Evolutionary conservation across 495 filamentous ascomycete species (phyloP), one percentile per base, ranked within the genome.

Genomic region (Penicillium coffeae): DNA sequence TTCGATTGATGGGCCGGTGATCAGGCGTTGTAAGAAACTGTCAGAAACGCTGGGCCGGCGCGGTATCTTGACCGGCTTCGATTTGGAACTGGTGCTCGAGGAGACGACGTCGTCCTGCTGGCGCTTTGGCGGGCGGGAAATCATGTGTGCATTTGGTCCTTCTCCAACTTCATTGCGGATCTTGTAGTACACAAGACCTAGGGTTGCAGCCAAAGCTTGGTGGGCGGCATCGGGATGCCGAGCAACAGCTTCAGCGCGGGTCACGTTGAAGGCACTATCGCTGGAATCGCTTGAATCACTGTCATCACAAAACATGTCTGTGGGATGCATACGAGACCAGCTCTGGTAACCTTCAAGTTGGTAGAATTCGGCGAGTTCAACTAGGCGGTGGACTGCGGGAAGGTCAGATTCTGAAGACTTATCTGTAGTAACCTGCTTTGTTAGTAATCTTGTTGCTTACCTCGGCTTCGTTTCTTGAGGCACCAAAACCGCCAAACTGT

Each of bases 401-500:
- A 3, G 34, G 54, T 63, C 58, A 62, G 51, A 55, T 43, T 12
- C 16, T 18, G 5, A 16, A 32, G 16, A 37, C 25, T 15, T 42
- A 48, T 54, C 21, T 32, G 36, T 33, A 4, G n/a, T 32, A 27
- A 37, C n/a, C n/a, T 46, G 42, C 33, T 7, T 45, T 30, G 16
- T 27, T 19, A 19, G 21, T 30, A 30, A n/a, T 30, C 10, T 30
- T 10, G 5, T 30, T 30, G 63, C 70, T 70, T 54, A 73, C 70
- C 50, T 50, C 68, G 58, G 53, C 66, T 73, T 52, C 64, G 59
- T 55, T 73, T 70, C 57, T 71, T 71, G 47, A 73, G 43, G 27
- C 66, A 69, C 70, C 70, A 73, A 42, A 73, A 73, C 35, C 66
- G 60, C 68, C 68, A 73, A 16, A 73, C 66, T 0, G 70, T 70